These are phyloP conservation scores for Aspergillus novofumigatus DNA, from an alignment of 2,329 filamentous ascomycete genomes.

Conservation along the genomic window DNA sequence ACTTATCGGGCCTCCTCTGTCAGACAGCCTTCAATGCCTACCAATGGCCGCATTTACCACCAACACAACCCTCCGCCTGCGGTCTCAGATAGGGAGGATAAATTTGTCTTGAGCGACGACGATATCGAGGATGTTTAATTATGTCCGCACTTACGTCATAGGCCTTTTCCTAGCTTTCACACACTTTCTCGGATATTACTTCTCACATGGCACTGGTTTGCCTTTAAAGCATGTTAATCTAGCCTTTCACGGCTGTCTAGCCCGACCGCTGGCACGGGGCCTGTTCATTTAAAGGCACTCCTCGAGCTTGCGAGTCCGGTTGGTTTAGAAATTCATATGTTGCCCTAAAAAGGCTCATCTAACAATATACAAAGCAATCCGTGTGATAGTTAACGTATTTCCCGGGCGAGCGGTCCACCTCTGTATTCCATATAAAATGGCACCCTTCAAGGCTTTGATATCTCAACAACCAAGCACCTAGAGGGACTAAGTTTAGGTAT, in stretches of 20 bases:
- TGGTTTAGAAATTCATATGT: not conserved
- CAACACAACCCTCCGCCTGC: slow-evolving; percentile 23
- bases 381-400: too few relatives aligned
- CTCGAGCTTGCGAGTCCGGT: not conserved
- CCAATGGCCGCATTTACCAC: not conserved
- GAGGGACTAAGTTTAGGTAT: too few relatives aligned
- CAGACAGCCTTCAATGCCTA: not conserved
- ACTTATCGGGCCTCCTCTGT: not conserved
- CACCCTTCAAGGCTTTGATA: too few relatives aligned
- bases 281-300: not conserved
- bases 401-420: too few relatives aligned
- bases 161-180: not conserved
- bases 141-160: not conserved
- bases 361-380: not conserved
- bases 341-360: not conserved
- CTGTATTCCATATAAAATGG: too few relatives aligned
- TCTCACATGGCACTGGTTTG: not conserved
- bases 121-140: slow-evolving; percentile 69
- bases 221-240: not conserved
- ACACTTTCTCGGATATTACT: not conserved
- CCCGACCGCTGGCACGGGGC: too few relatives aligned
- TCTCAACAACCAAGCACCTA: too few relatives aligned
- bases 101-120: slow-evolving; percentile 72
- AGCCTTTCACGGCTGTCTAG: not conserved
- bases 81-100: slow-evolving; percentile 53